Base-by-base conservation (phyloP, 2,329 filamentous ascomycete genomes). In the Paracamarosporium sp. region DNA sequence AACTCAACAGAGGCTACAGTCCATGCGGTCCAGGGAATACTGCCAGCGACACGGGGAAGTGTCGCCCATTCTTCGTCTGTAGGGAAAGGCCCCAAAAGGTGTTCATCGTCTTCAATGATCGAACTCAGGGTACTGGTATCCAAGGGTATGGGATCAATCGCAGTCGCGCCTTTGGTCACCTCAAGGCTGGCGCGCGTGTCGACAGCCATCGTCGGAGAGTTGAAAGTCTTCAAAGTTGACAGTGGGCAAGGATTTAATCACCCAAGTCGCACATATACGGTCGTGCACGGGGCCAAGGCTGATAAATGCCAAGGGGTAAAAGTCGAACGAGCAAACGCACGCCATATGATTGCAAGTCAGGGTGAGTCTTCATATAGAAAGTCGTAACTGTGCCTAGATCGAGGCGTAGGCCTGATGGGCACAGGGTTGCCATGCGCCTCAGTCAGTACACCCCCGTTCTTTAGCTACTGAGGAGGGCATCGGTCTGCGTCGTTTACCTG, bases 1-100 rank as follows among this genome's bases (percentile, higher is more conserved):
- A 76, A 70, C 53, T 76, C 75, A 41, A 77, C 72, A 31, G 63
- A 65, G 47, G 72, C 73, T 27, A 76, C 69, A 52, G 73, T 76
- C 67, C 68, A 76, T 1, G 70, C 73, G 30, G 68, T 70, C 69
- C 72, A 73, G 22, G 75, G 72, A 27, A 77, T 76, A 20, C 56
- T 48, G 33, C 71, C 74, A 31, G 74, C 47, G 17, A 77, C 74
- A 50, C 74, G 69, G 22, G 69, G 74, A 13, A 78, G 71, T 9
- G 73, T 75, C 0, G 61, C 62, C 65, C 73, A 71, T 40, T 77
- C 74, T 31, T 77, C 74, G 11, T 72, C 72, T 5, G 71, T 75
- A 15, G 73, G 74, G n/a, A 68, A 68, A 1, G 69, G 69, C 8
- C 65, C 62, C 13, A 70, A 52, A 0, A 73, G 59, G n/a, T 56